These are phyloP conservation scores for Helichrysum umbraculigerum DNA, from an alignment of 129 eudicot genomes.

Conservation along the genomic window DNA sequence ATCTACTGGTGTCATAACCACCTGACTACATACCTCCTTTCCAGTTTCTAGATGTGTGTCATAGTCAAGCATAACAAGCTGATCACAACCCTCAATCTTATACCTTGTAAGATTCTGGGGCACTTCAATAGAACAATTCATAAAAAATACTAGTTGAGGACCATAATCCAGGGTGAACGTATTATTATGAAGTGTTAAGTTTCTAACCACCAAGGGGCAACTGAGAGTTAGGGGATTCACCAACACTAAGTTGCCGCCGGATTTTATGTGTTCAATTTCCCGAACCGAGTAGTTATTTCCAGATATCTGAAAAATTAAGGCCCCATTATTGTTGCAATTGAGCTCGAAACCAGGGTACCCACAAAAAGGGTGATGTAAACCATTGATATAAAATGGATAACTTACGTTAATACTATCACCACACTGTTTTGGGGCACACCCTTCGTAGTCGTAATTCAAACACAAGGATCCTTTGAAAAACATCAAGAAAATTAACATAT, in stretches of 20 bases:
- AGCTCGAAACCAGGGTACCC: conserved; percentile 15
- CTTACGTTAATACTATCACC: background rate
- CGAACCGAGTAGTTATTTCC: background rate
- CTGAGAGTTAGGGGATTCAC: background rate
- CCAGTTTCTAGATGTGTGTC: conserved; percentile 27
- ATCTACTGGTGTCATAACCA: conserved; percentile 31
- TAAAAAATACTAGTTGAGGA: background rate
- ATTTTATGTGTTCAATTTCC: background rate
- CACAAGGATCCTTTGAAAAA: background rate
- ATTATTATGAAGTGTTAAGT: background rate
- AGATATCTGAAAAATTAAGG: background rate
- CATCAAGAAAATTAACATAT: background rate
- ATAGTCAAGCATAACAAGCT: conserved; percentile 27
- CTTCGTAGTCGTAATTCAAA: background rate
- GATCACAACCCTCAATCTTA: background rate
- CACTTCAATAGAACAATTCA: background rate
- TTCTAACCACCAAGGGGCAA: background rate
- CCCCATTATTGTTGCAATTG: background rate
- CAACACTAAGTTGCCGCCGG: background rate
- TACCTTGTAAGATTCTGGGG: conserved; percentile 12
- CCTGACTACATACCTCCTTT: conserved; percentile 17
- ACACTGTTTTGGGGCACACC: conserved; percentile 1
- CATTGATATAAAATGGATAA: background rate
- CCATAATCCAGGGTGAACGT: background rate
- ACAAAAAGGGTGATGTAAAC: background rate